Percentiles rank a stretch among this genome's conserved stretches.
phyloP scores from a whole-genome alignment of 768 basidiomycete genomes.

The Xerocomus spinulosus region DNA sequence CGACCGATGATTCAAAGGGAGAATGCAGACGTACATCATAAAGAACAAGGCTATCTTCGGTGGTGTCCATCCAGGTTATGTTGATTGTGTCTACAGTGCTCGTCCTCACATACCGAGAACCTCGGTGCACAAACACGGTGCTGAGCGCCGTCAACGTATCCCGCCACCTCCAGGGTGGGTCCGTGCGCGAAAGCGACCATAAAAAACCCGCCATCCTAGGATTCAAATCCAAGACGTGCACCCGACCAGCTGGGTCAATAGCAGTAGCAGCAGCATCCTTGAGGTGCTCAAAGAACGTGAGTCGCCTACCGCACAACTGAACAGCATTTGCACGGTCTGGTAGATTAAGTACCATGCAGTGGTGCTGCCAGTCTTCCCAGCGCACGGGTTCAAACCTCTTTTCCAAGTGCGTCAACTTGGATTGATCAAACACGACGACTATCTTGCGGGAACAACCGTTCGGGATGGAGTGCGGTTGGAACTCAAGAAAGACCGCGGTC shows the following conservation, averaged over 20 bases:
- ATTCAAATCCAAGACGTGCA: conserved; percentile 31
- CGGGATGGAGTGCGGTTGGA: conserved; percentile 36
- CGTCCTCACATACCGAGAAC: conserved; percentile 25
- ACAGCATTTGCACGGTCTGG: conserved; percentile 29
- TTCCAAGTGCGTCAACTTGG: conserved; percentile 42
- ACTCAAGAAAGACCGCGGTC: conserved; percentile 39
- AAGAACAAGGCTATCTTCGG: conserved; percentile 58
- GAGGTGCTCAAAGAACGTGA: conserved; percentile 30
- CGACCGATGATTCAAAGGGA: not conserved
- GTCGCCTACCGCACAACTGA: conserved; percentile 28
- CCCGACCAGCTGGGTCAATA: conserved; percentile 18
- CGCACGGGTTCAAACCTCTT: conserved; percentile 44
- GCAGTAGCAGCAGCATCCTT: conserved; percentile 9
- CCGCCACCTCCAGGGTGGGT: conserved; percentile 32
- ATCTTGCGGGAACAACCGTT: conserved; percentile 37
- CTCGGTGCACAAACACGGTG: conserved; percentile 27
- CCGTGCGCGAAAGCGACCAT: conserved; percentile 22
- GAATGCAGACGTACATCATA: conserved; percentile 41
- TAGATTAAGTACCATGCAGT: conserved; percentile 31
- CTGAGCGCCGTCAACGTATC: conserved; percentile 24
- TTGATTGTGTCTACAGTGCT: conserved; percentile 42
- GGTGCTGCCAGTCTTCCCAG: conserved; percentile 53
- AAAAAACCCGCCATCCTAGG: conserved; percentile 22
- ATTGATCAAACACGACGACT: conserved; percentile 51
- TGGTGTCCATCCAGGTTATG: conserved; percentile 49